Conservation (phyloP, 2,329 filamentous ascomycete genomes). For the Lecanicillium sp. region DNA sequence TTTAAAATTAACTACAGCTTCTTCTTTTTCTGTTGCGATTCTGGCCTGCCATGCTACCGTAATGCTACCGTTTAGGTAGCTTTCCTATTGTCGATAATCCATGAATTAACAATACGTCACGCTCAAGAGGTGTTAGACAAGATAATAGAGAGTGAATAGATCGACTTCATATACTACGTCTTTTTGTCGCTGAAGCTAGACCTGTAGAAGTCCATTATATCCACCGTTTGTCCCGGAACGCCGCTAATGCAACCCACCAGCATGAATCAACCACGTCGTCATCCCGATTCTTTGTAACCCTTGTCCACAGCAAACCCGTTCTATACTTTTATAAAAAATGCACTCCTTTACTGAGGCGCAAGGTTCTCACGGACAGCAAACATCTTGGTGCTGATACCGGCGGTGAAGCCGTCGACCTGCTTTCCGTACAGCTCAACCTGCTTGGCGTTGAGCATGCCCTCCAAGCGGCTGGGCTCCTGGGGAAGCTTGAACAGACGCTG, state of each 20-base stretch:
- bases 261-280: constrained; percentile 1
- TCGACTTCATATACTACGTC: background rate
- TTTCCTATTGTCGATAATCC: no score
- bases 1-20: no score
- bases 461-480: constrained; percentile 83
- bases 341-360: constrained; percentile 41
- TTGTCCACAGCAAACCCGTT: background rate
- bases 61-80: no score
- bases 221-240: constrained; percentile 31
- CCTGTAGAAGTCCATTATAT: constrained; percentile 26
- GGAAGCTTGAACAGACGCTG: constrained; percentile 97
- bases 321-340: background rate
- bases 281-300: no score
- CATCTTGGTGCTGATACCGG: constrained; percentile 91
- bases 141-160: background rate
- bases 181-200: constrained; percentile 19
- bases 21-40: no score
- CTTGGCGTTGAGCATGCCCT: constrained; percentile 88
- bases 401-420: constrained; percentile 94
- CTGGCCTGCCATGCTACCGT: no score
- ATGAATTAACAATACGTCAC: no score
- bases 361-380: constrained; percentile 79
- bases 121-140: no score
- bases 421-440: constrained; percentile 97
- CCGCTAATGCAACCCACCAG: constrained; percentile 32